These are phyloP conservation scores for Pseudoneurospora amorphoporcata DNA, from an alignment of 495 filamentous ascomycete genomes.

Conservation along the genomic window DNA sequence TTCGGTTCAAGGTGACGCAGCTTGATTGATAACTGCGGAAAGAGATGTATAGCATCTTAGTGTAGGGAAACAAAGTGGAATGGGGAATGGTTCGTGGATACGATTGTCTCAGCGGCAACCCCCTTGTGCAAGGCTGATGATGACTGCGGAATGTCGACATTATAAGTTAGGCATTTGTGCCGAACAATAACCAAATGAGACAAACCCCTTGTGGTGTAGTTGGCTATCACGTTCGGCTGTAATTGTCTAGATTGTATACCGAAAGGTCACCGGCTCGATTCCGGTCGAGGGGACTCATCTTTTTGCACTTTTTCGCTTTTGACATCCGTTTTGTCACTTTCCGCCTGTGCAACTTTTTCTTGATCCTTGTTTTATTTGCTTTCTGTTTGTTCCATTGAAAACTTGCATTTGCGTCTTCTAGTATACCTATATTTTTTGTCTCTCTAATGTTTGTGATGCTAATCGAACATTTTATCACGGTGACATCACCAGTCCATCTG, in stretches of 20 bases:
- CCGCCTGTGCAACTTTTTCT: neutral
- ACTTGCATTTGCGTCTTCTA: neutral
- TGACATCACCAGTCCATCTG: neutral
- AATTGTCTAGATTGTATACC: neutral
- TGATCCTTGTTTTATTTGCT: neutral
- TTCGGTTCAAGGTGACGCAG: neutral
- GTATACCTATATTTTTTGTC: too few relatives aligned
- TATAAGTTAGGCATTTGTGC: accelerated
- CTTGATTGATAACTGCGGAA: neutral
- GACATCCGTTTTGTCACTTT: neutral
- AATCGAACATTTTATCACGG: neutral
- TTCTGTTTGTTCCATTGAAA: neutral
- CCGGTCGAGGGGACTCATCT: neutral
- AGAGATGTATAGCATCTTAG: neutral
- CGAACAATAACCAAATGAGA: neutral
- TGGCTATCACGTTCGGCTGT: neutral
- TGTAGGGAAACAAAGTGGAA: neutral
- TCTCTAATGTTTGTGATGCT: neutral
- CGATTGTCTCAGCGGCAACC: neutral
- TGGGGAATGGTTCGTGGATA: neutral
- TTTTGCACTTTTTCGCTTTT: neutral
- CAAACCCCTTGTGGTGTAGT: neutral
- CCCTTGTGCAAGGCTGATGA: too few relatives aligned
- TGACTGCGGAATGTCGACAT: neutral
- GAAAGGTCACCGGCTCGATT: neutral